Base-by-base conservation (phyloP, 2,329 filamentous ascomycete genomes). In the Fonsecaea nubica region DNA sequence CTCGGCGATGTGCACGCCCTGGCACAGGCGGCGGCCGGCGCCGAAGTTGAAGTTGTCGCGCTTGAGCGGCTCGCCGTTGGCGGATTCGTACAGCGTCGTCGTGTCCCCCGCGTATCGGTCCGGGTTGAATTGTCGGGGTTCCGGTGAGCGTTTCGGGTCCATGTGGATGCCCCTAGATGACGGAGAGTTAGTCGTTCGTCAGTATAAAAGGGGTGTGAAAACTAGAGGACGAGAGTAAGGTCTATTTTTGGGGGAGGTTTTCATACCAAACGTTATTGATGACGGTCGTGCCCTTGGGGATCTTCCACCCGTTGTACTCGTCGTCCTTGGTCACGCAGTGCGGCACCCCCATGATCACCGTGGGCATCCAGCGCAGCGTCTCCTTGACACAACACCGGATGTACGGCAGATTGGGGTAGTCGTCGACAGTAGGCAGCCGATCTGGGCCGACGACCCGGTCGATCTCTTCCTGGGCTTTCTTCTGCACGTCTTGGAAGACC, bases 301-400 rank as follows among this genome's bases (percentile, higher is more conserved):
- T 71, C n/a, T 30, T 61, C 53, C 71, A 72, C 2, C 69, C 72
- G 32, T 57, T 67, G 54, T 72, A 73, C 7, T 30, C 40, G 61
- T 72, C 73, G 18, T 71, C 70, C 18, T 70, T 64, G 3, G 59
- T 71, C 18, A 62, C 64, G 2, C 65, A 40, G 56, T 74, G 73
- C 1, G 70, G 72, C 3, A 72, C 62, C 13, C 66, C 71, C 21
- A 66, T 45, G 5, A 74, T 68, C 15, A 68, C 64, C 3, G 66
- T 67, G 0, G 85, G 84, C 4, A 85, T 79, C 84, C 86, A 87
- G 2, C 86, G 80, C 10, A 87, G 75, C 1, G 83, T 79, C 67
- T 89, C 86, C 66, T 87, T 86, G 18, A 87, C 79, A 12, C 86
- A 78, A 1, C 82, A 82, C 18, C 80, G 79, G 40, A 87, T 74